These are phyloP conservation scores for Paraglomus brasilianum DNA, from an alignment of 192 early-diverging fungal species.

Conservation along the genomic window DNA sequence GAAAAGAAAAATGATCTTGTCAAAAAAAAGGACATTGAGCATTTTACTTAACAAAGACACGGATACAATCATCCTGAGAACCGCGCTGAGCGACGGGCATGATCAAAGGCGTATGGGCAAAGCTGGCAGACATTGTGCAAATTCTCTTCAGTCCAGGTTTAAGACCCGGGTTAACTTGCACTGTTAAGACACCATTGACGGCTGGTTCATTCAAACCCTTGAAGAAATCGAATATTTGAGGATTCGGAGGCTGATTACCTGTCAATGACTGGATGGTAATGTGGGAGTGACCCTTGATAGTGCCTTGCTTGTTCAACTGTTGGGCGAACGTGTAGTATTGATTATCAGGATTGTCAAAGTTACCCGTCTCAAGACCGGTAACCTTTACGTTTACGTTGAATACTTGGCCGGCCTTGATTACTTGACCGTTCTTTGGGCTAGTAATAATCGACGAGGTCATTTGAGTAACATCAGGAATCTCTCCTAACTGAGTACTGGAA, in stretches of 20 bases:
- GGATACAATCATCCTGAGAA: conserved; percentile 32
- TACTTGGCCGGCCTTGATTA: neutral
- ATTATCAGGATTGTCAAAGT: neutral
- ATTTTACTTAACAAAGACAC: neutral
- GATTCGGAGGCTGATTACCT: neutral
- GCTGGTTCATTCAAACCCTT: neutral
- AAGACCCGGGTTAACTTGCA: neutral
- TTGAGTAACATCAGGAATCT: neutral
- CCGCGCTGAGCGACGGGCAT: conserved; percentile 34
- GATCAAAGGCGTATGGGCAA: conserved; percentile 15
- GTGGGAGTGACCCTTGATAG: conserved; percentile 2
- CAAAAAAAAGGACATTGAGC: too few relatives aligned
- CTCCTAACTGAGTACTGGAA: neutral
- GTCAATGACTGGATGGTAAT: neutral
- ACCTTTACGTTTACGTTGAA: neutral
- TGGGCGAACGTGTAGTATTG: neutral
- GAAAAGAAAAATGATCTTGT: too few relatives aligned
- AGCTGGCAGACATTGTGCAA: conserved; percentile 11
- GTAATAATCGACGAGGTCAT: conserved; percentile 6
- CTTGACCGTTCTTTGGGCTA: neutral
- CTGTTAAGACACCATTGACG: neutral
- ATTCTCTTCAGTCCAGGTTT: conserved; percentile 17
- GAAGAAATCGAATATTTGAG: neutral
- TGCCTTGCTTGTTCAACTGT: neutral
- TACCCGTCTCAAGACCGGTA: neutral